Evolutionary conservation across 1,284 basidiomycete species (phyloP).

Genomic region (Tausonia pullulans): DNA sequence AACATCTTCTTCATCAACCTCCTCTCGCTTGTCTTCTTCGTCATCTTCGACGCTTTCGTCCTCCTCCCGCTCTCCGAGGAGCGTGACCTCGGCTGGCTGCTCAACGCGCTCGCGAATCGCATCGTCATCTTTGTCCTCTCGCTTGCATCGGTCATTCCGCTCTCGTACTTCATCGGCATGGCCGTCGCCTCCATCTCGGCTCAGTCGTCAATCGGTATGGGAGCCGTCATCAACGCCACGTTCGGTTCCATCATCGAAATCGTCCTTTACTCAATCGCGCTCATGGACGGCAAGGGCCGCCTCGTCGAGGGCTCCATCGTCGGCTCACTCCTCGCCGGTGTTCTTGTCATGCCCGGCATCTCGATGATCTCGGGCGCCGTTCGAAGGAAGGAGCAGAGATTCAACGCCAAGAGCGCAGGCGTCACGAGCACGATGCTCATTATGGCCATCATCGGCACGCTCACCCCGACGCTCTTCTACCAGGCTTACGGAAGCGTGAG

Average conservation of each 20-base stretch:
- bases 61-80: slow-evolving; percentile 61
- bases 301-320: slow-evolving; percentile 96
- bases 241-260: slow-evolving; percentile 99
- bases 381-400: slow-evolving; percentile 86
- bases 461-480: slow-evolving; percentile 95
- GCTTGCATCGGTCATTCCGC: slow-evolving; percentile 84
- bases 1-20: slow-evolving; percentile 99
- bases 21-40: slow-evolving; percentile 85
- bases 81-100: slow-evolving; percentile 50
- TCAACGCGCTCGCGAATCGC: slow-evolving; percentile 60
- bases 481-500: slow-evolving; percentile 94
- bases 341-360: slow-evolving; percentile 90
- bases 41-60: slow-evolving; percentile 84
- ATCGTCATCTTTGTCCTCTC: slow-evolving; percentile 75
- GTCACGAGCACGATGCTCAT: slow-evolving; percentile 99
- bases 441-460: slow-evolving; percentile 97
- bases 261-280: slow-evolving; percentile 79
- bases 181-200: slow-evolving; percentile 97
- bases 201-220: slow-evolving; percentile 97
- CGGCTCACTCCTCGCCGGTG: slow-evolving; percentile 85
- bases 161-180: slow-evolving; percentile 99
- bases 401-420: slow-evolving; percentile 95
- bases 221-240: slow-evolving; percentile 98
- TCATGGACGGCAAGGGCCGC: slow-evolving; percentile 78
- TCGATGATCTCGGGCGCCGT: slow-evolving; percentile 95